phyloP scores from a whole-genome alignment of 2,329 filamentous ascomycete genomes.

The Pyrenophora tritici-repentis region DNA sequence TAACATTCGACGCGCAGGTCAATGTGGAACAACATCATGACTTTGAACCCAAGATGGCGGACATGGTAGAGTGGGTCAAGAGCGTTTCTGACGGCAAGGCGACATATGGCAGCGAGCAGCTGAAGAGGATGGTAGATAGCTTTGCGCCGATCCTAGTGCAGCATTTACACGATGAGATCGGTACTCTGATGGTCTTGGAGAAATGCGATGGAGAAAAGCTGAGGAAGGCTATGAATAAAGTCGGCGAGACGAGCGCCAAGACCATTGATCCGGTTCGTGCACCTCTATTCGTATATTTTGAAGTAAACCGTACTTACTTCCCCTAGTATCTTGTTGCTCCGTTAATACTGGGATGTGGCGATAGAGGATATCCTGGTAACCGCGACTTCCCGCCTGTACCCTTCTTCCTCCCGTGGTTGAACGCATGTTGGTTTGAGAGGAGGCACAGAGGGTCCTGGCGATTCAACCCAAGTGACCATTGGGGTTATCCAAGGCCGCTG shows the following conservation, averaged over 20 bases:
- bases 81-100: background rate
- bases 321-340: slow-evolving; percentile 31
- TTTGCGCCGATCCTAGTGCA: slow-evolving; percentile 21
- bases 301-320: too few relatives aligned
- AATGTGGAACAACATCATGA: slow-evolving; percentile 43
- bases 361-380: slow-evolving; percentile 40
- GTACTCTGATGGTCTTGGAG: slow-evolving; percentile 21
- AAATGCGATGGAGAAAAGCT: slow-evolving; percentile 16
- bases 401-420: slow-evolving; percentile 43
- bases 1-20: slow-evolving; percentile 33
- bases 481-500: slow-evolving; percentile 34
- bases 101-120: slow-evolving; percentile 14
- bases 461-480: slow-evolving; percentile 44
- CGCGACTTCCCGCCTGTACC: slow-evolving; percentile 42
- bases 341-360: slow-evolving; percentile 42
- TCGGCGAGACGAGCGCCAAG: background rate
- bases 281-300: background rate
- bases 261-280: slow-evolving; percentile 14
- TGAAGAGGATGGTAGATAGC: slow-evolving; percentile 18
- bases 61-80: slow-evolving; percentile 30
- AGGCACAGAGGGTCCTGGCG: slow-evolving; percentile 40
- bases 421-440: slow-evolving; percentile 40
- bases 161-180: slow-evolving; percentile 30
- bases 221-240: slow-evolving; percentile 8
- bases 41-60: slow-evolving; percentile 39